These are phyloP conservation scores for Pestalotiopsis sp. DNA, from an alignment of 2,329 filamentous ascomycete genomes.

Conservation along the genomic window DNA sequence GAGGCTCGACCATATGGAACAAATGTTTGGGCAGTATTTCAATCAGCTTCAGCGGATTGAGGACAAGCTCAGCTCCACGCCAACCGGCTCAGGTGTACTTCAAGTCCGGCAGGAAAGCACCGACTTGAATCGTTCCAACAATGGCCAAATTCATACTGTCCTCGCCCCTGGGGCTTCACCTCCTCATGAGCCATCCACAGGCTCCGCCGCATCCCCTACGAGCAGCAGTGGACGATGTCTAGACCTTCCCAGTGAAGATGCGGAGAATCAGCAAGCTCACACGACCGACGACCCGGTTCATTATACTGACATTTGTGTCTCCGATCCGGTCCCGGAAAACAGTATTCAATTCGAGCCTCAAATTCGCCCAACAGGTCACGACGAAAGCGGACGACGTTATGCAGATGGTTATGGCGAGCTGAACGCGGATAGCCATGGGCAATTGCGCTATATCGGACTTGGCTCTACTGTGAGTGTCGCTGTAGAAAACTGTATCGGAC, in stretches of 20 bases:
- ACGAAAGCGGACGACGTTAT: not conserved
- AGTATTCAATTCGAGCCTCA: not conserved
- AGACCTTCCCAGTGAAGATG: not conserved
- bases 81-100: no score
- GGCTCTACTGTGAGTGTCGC: conserved; percentile 2
- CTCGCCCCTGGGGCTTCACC: not conserved
- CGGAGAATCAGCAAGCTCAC: not conserved
- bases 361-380: not conserved
- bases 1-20: not conserved
- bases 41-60: not conserved
- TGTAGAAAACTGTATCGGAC: conserved; percentile 4
- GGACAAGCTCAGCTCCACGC: not conserved
- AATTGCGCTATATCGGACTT: conserved; percentile 1
- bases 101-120: not conserved
- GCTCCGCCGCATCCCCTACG: not conserved
- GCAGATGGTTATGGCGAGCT: conserved; percentile 7
- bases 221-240: not conserved
- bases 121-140: not conserved
- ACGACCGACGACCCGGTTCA: not conserved
- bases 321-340: not conserved
- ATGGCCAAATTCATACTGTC: not conserved
- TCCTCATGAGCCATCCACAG: not conserved
- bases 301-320: not conserved
- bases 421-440: not conserved
- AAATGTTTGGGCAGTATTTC: conserved; percentile 2